phyloP scores from a whole-genome alignment of 208 protist genomes.

The Strigomonas culicis region DNA sequence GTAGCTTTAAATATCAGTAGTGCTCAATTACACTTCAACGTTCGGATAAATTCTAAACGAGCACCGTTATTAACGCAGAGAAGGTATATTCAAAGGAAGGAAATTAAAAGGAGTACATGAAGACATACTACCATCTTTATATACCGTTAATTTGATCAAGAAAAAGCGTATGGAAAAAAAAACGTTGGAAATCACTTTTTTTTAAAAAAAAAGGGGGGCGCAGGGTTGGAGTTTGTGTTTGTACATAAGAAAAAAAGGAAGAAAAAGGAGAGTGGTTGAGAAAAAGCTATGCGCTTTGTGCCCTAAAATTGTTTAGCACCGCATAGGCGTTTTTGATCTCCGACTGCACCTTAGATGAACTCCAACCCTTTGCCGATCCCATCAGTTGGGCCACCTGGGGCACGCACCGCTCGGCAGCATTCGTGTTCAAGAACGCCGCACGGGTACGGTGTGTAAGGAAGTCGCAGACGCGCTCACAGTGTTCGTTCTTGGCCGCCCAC shows the following conservation, averaged over 20 bases:
- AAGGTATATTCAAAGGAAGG: not conserved
- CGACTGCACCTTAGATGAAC: constrained; percentile 26
- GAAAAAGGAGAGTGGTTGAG: not conserved
- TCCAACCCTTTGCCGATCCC: constrained; percentile 79
- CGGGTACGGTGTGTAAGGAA: constrained; percentile 91
- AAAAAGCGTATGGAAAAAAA: constrained; percentile 11
- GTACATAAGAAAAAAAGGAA: not conserved
- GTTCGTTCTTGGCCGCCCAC: constrained; percentile 72
- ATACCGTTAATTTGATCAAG: constrained; percentile 7
- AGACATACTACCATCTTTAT: constrained; percentile 1
- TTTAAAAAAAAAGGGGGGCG: not conserved
- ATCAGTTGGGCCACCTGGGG: constrained; percentile 88
- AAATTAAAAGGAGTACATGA: constrained; percentile 12
- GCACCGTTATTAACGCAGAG: not conserved
- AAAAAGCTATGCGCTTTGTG: not conserved
- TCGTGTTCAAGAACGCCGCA: constrained; percentile 84
- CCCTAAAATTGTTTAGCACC: constrained; percentile 46
- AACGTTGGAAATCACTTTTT: not conserved
- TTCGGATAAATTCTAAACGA: not conserved
- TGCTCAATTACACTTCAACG: too few species aligned
- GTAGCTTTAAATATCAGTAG: too few species aligned
- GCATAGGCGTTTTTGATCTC: constrained; percentile 55
- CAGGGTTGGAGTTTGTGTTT: not conserved
- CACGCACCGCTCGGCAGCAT: constrained; percentile 55
- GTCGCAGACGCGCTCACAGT: constrained; percentile 88